Percentiles rank a stretch among this genome's conserved stretches.
Conservation (phyloP, 495 filamentous ascomycete genomes). For the Rusavskia elegans region DNA sequence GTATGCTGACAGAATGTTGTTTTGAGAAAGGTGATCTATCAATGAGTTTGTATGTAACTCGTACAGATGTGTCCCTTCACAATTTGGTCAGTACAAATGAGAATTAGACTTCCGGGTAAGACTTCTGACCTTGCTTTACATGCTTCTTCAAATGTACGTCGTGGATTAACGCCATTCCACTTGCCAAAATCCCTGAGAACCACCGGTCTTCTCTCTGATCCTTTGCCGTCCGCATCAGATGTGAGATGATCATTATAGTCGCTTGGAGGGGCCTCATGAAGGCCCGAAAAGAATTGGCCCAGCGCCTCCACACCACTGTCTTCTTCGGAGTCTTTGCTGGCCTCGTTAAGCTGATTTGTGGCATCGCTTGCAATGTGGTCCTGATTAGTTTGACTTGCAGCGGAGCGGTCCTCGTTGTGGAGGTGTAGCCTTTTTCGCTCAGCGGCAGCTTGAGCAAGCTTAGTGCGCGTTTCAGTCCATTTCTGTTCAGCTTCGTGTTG, state of each 20-base stretch:
- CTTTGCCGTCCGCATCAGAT: neutral
- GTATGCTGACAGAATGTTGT: conserved; percentile 54
- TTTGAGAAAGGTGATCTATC: conserved; percentile 59
- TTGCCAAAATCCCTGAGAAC: conserved; percentile 72
- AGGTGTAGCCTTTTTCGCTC: conserved; percentile 16
- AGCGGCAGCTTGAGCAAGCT: conserved; percentile 44
- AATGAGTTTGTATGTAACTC: conserved; percentile 46
- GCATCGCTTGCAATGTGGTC: neutral
- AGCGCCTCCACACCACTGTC: conserved; percentile 1
- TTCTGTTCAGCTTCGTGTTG: conserved; percentile 51
- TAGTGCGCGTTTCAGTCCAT: conserved; percentile 53
- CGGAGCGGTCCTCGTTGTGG: neutral
- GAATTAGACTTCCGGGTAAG: neutral
- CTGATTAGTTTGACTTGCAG: neutral
- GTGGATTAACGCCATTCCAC: conserved; percentile 52
- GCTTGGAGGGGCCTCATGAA: conserved; percentile 1
- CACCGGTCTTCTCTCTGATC: conserved; percentile 23
- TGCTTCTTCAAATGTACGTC: conserved; percentile 65
- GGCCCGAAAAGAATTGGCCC: conserved; percentile 8
- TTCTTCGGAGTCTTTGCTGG: neutral
- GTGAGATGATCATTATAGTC: neutral
- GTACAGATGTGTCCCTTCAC: conserved; percentile 47
- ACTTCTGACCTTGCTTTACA: conserved; percentile 56
- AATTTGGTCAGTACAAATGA: conserved; percentile 2
- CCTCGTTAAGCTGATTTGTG: neutral